phyloP scores from a whole-genome alignment of 257 asterid species.

The Jacaranda mimosifolia region DNA sequence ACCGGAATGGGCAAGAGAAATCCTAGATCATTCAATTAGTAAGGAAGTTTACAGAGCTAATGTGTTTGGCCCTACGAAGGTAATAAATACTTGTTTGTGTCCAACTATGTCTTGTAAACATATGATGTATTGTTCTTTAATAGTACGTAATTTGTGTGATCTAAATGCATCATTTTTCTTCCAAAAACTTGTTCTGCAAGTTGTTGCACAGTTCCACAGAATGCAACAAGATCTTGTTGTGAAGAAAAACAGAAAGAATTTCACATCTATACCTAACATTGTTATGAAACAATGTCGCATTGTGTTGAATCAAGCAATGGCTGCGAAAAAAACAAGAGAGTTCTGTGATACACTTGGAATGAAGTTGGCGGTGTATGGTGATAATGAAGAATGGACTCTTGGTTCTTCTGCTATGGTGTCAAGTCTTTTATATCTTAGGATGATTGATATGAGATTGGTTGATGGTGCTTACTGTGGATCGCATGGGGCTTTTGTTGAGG shows the following conservation, averaged over 20 bases:
- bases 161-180: neutral
- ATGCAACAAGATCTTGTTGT: neutral
- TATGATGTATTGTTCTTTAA: neutral
- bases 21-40: slow-evolving; percentile 59
- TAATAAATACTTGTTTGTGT: slow-evolving; percentile 25
- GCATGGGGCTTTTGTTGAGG: no score
- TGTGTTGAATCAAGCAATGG: slow-evolving; percentile 47
- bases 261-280: slow-evolving; percentile 42
- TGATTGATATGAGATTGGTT: no score
- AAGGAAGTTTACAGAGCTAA: slow-evolving; percentile 69
- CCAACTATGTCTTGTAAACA: neutral
- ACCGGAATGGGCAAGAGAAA: slow-evolving; percentile 61
- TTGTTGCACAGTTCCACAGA: neutral
- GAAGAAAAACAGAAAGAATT: slow-evolving; percentile 44
- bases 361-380: no score
- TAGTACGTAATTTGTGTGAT: neutral
- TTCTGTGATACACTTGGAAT: slow-evolving; percentile 55
- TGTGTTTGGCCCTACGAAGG: no score
- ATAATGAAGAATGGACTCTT: no score
- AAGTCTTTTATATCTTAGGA: no score
- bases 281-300: slow-evolving; percentile 60
- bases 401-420: no score
- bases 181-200: slow-evolving; percentile 21
- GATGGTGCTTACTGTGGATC: no score
- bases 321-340: slow-evolving; percentile 17